Percentiles rank a stretch among this genome's conserved stretches.
These are phyloP conservation scores for Trypanosoma platydactyli DNA, from an alignment of 208 protist species.

Conservation along the genomic window DNA sequence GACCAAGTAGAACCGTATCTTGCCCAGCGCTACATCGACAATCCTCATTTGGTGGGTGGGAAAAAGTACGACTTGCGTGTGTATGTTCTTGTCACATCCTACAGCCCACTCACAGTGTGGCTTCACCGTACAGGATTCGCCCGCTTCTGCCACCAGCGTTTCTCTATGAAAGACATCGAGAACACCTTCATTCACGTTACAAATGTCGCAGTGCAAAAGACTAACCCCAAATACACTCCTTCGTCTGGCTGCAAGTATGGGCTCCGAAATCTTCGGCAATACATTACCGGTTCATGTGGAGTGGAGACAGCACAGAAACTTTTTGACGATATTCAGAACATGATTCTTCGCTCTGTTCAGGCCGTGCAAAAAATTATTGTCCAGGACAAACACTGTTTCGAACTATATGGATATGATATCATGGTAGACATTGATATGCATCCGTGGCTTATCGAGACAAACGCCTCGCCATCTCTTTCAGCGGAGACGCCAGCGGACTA, in stretches of 20 bases:
- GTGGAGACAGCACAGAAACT: slow-evolving; percentile 78
- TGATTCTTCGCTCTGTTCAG: slow-evolving; percentile 88
- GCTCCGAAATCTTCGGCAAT: slow-evolving; percentile 74
- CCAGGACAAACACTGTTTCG: slow-evolving; percentile 87
- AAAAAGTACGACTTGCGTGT: slow-evolving; percentile 96
- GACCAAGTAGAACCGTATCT: slow-evolving; percentile 84
- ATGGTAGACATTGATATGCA: slow-evolving; percentile 87
- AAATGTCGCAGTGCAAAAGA: slow-evolving; percentile 97
- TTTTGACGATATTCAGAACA: slow-evolving; percentile 92
- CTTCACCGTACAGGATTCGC: slow-evolving; percentile 91
- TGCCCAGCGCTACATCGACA: slow-evolving; percentile 89
- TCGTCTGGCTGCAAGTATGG: slow-evolving; percentile 84
- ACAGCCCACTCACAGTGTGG: slow-evolving; percentile 88
- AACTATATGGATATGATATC: slow-evolving; percentile 93
- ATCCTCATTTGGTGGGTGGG: slow-evolving; percentile 90
- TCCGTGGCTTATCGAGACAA: slow-evolving; percentile 92
- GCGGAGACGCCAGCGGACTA: slow-evolving; percentile 94
- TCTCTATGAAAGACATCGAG: slow-evolving; percentile 88
- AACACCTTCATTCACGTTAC: slow-evolving; percentile 96
- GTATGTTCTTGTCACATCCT: slow-evolving; percentile 89
- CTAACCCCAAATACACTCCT: slow-evolving; percentile 90
- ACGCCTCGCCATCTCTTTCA: slow-evolving; percentile 91
- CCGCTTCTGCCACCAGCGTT: slow-evolving; percentile 92
- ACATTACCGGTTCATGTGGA: slow-evolving; percentile 87
- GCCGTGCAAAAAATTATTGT: slow-evolving; percentile 80